Percentiles rank a stretch among this genome's conserved stretches.
These are phyloP conservation scores for Trametes cinnabarina DNA, from an alignment of 768 basidiomycete species.

Conservation along the genomic window DNA sequence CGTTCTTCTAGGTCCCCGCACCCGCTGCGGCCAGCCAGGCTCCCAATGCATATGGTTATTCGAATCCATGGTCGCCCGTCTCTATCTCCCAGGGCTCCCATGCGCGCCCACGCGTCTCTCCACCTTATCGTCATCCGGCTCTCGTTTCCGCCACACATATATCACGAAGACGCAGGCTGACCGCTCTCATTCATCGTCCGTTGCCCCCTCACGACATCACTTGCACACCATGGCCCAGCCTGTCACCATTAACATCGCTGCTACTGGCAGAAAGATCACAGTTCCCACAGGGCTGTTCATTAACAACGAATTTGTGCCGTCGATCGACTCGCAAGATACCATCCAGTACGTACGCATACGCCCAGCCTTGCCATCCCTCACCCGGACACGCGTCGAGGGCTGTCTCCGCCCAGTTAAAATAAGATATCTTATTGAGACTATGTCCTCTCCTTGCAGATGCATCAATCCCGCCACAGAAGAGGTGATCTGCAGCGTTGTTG, in stretches of 20 bases:
- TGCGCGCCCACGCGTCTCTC: neutral
- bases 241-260: conserved; percentile 27
- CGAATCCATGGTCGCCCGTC: conserved; percentile 1
- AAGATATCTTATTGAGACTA: no score
- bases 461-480: conserved; percentile 84
- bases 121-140: conserved; percentile 4
- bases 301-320: conserved; percentile 85
- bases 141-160: neutral
- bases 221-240: conserved; percentile 21
- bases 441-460: conserved; percentile 41
- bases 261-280: conserved; percentile 39
- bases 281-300: conserved; percentile 88
- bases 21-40: neutral
- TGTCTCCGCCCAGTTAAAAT: no score
- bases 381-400: neutral
- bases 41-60: no score
- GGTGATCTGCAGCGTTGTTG: conserved; percentile 62
- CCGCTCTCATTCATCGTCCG: conserved; percentile 5
- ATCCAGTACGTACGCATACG: conserved; percentile 51
- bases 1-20: neutral
- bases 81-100: conserved; percentile 2
- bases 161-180: neutral
- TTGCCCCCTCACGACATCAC: neutral
- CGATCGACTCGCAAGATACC: conserved; percentile 61
- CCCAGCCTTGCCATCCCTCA: conserved; percentile 14